phyloP scores from a whole-genome alignment of 768 basidiomycete species.

The Lentinula aciculospora region DNA sequence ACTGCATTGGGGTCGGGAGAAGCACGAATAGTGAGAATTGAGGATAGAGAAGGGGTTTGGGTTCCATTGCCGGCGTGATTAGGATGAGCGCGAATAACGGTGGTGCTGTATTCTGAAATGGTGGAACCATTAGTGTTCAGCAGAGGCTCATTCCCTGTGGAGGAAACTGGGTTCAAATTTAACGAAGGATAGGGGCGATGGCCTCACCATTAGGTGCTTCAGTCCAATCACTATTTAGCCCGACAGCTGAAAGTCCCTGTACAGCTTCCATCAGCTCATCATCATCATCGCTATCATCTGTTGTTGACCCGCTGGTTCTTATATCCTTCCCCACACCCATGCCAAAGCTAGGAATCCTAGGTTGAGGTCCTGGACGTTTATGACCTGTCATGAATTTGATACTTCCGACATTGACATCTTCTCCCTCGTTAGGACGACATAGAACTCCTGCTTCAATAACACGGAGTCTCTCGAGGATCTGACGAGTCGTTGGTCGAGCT shows the following conservation, averaged over 20 bases:
- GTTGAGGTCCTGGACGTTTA: constrained; percentile 51
- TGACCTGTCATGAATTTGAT: constrained; percentile 74
- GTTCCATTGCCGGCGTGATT: constrained; percentile 28
- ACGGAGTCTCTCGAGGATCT: constrained; percentile 73
- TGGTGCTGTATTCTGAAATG: constrained; percentile 63
- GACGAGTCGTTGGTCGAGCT: constrained; percentile 67
- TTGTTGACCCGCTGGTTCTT: constrained; percentile 30
- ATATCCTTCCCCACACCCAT: constrained; percentile 63
- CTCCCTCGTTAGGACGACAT: constrained; percentile 52
- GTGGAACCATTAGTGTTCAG: constrained; percentile 19
- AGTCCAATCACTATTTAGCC: constrained; percentile 43
- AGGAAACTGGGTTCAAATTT: constrained; percentile 10
- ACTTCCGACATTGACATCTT: constrained; percentile 78
- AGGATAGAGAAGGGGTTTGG: constrained; percentile 54
- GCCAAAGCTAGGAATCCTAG: constrained; percentile 87
- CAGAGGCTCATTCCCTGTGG: constrained; percentile 49
- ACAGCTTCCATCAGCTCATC: constrained; percentile 65
- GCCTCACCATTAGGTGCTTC: constrained; percentile 35
- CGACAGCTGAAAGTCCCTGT: constrained; percentile 43
- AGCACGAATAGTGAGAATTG: constrained; percentile 66
- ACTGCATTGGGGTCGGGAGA: constrained; percentile 44
- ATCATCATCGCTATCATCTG: constrained; percentile 65
- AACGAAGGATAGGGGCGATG: constrained; percentile 6
- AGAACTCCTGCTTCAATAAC: constrained; percentile 84
- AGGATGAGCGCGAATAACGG: constrained; percentile 52